Evolutionary conservation across 257 asterid species (phyloP), one percentile per base, ranked within the genome.

Genomic region (Solanum ossicruentum): DNA sequence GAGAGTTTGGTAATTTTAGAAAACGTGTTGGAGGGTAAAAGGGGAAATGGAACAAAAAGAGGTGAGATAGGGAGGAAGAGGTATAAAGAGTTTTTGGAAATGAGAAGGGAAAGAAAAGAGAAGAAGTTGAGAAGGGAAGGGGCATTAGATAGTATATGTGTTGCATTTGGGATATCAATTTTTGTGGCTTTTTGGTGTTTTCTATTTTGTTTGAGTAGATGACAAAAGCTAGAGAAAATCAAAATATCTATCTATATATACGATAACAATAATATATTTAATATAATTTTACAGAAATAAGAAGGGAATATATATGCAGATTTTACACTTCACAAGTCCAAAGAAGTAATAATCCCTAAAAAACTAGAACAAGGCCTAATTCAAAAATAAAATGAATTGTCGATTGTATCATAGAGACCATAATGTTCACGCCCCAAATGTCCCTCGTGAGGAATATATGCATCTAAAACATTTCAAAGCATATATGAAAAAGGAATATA

Each of bases 1-100:
- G 98, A 94, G 18, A 93, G 98, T 89, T 58, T 97, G 90, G 96
- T 89, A 84, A 87, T 92, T 88, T 49, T 97, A 32, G 92, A 91
- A 2, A 88, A 88, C 84, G 95, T 94, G 1, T 12, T 97, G 89
- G 94, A 90, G 93, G 97, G 96, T 12, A 91, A 85, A 86, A 94
- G 84, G 81, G 96, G 96, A 41, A 91, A 83, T 0, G 91, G 92
- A 23, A 80, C n/a, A 20, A 84, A 88, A 6, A 87, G 92, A 81
- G 95, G 73, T 58, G 86, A 87, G 20, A 94, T 89, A 32, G 91
- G 88, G 52, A 85, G 83, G 86, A 82, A 84, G 82, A 92, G 92
- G 89, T 91, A 91, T 61, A 69, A 52, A 10, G 89, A 87, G 60
- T 94, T 84, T 12, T 82, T 88, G 85, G 92, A 91, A n/a, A 90